A percentile compares a stretch with the other conserved stretches of the same genome.
phyloP scores from a whole-genome alignment of 1,139 yeast genomes.

The Taphrina flavorubra region DNA sequence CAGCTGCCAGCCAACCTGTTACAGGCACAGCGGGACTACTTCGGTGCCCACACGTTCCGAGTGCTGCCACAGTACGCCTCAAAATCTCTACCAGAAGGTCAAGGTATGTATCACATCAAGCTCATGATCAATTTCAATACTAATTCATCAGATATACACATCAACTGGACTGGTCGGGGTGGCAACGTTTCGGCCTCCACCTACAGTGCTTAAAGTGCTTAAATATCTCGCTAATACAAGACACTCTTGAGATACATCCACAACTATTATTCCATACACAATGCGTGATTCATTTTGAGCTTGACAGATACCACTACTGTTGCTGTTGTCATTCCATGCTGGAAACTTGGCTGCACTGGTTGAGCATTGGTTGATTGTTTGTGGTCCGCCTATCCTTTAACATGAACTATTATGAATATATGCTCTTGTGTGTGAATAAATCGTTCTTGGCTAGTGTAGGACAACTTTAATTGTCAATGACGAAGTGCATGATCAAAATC shows the following conservation, averaged over 20 bases:
- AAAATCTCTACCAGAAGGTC: conserved; percentile 74
- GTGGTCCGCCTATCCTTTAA: no score
- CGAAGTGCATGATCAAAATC: no score
- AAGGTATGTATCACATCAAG: conserved; percentile 67
- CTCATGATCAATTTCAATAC: no score
- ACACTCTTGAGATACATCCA: neutral
- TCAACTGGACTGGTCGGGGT: conserved; percentile 98
- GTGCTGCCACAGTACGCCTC: conserved; percentile 86
- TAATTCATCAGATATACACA: conserved; percentile 46
- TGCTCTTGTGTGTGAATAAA: no score
- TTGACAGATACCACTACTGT: no score
- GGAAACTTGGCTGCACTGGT: no score
- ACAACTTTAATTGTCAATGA: no score
- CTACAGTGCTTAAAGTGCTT: conserved; percentile 73
- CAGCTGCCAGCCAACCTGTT: conserved; percentile 95
- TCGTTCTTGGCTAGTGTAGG: no score
- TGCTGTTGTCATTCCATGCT: no score
- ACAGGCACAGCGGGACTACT: conserved; percentile 99
- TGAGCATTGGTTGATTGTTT: no score
- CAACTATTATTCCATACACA: neutral
- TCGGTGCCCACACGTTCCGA: conserved; percentile 99
- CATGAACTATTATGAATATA: no score
- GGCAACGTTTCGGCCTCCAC: conserved; percentile 96
- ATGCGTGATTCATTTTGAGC: no score
- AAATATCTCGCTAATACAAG: conserved; percentile 12